A percentile compares a stretch with the other conserved stretches of the same genome.
Conservation (phyloP, 2,329 filamentous ascomycete genomes). For the Monosporascus sp. region DNA sequence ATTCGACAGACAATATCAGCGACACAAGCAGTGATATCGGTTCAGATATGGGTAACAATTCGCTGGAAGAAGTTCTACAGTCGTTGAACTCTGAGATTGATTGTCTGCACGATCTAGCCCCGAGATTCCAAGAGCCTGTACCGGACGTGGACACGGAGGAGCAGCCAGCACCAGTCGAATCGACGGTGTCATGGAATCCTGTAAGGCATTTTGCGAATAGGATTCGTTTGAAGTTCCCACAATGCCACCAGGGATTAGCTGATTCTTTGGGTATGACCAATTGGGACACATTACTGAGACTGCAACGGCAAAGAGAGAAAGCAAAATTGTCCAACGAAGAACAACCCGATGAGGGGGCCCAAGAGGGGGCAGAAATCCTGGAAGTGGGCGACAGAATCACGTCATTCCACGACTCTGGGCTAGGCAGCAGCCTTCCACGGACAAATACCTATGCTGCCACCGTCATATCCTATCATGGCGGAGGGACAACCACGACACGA, state of each 20-base stretch:
- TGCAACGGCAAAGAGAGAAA: no score
- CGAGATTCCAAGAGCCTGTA: constrained; percentile 2
- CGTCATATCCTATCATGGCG: background rate
- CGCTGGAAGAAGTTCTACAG: background rate
- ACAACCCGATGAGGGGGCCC: no score
- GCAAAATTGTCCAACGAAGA: no score
- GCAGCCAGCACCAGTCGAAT: background rate
- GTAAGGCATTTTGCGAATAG: background rate
- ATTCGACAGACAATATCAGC: no score
- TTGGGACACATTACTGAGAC: background rate
- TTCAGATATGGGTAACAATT: background rate
- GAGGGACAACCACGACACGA: background rate
- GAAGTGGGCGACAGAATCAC: no score
- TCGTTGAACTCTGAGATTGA: constrained; percentile 1
- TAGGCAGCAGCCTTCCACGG: background rate
- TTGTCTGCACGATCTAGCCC: constrained; percentile 1
- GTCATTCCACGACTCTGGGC: background rate
- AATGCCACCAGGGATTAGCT: constrained; percentile 1
- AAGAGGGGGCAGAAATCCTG: no score
- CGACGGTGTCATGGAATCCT: background rate
- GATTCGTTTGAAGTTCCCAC: background rate
- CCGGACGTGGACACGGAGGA: background rate
- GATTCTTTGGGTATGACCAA: background rate
- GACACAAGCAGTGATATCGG: no score
- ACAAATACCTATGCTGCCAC: constrained; percentile 1